Evolutionary conservation across 2,329 filamentous ascomycete species (phyloP), one percentile per base, ranked within the genome.

Genomic region (Aspergillus piperis): DNA sequence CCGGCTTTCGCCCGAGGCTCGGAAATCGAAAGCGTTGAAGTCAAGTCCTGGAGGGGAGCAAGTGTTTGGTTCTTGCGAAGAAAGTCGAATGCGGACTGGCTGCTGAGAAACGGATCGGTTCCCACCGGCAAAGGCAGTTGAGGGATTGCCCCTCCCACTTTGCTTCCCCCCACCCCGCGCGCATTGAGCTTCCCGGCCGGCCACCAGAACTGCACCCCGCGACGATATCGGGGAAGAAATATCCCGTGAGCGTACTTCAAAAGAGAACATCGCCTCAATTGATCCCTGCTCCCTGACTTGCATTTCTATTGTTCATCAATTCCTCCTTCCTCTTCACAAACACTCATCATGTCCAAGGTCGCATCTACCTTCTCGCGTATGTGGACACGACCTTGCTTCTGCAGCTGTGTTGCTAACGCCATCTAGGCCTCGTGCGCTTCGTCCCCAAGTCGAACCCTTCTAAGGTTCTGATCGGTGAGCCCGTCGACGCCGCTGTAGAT

Each of bases 401-500:
- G 13, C 13, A 13, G n/a, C 27, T 27, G 19, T 27, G 5, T 7
- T 4, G 11, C 55, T 66, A 52, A 67, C 44, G 55, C 6, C 23
- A 32, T 39, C n/a, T 56, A 86, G 84, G 85, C 71, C 81, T 88
- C 60, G 83, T 87, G 65, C 84, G 85, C 55, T 87, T 88, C 67
- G 71, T 82, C 17, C 82, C 85, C 56, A 83, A 81, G 68, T 81
- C 79, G 5, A 80, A 82, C 51, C 71, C 77, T 39, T 73, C 75
- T 60, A 81, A 80, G 62, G 70, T 84, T 56, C 74, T 85, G 51
- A 82, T 87, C 66, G 85, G 85, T 36, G 81, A 88, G 66, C 85
- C 85, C 2, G 73, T 80, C 36, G 80, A 85, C 61, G 71, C 77
- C 21, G 71, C 78, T 8, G 63, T 86, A 32, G 85, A 88, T 67